Base-by-base conservation (phyloP, 129 eudicot genomes). In the Artemisia argyi region DNA sequence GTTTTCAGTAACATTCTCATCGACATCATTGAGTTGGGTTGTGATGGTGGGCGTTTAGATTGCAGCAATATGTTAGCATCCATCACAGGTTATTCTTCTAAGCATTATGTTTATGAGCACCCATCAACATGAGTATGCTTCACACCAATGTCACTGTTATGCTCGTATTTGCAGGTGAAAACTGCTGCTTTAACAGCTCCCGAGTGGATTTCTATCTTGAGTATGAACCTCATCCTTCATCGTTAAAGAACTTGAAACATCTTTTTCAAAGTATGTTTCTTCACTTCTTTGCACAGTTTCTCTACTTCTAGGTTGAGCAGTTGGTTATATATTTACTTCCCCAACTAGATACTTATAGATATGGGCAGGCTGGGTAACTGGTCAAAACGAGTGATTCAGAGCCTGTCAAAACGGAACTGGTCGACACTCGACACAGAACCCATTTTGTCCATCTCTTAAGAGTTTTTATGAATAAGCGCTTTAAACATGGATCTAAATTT, bases 141-240 rank as follows among this genome's bases (percentile, higher is more conserved):
- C 64, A 22, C 10, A 8, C 3, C 39, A 52, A 55, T 35, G 24
- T 54, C 30, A 22, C 19, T 16, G 32, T 56, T 61, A 39, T 61
- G 46, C 68, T 32, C 39, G 13, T 8, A 62, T 50, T 73, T 77
- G 73, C 97, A 95, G 99, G 99, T 63, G 73, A 65, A 64, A 95
- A 90, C 78, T 95, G 99, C 68, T 95, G 99, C 83, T 86, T 90
- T 62, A 95, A 95, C 67, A 76, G 70, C 82, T 86, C 89, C n/a
- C 85, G 96, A 51, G 85, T 94, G 35, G 91, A 86, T 56, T 86
- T 66, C 81, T 94, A 85, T 82, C 96, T 94, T 56, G 91, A 84
- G 64, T 85, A 79, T 61, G 96, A 87, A 80, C 98, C 98, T 69
- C 98, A 94, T 69, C 96, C 98, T 26, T 67, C 98, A 70, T 94